Percentiles rank a stretch among this genome's conserved stretches.
Evolutionary conservation across 306 rosid species (phyloP).

Genomic region (barrel medic (Medicago truncatula)): MtrunA17r5.0-ANR NC_053049.1:29186501-29187000

Average conservation of each 20-base stretch:
- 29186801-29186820: conserved; percentile 60
- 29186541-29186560: conserved; percentile 13
- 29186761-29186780: conserved; percentile 39
- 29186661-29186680: conserved; percentile 70
- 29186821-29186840: conserved; percentile 50
- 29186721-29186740: conserved; percentile 50
- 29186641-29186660: conserved; percentile 59
- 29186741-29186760: conserved; percentile 53
- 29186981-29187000: conserved; percentile 43
- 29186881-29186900: conserved; percentile 50
- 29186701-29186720: conserved; percentile 22
- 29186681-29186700: conserved; percentile 53
- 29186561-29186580: conserved; percentile 67
- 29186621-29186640: conserved; percentile 70
- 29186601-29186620: conserved; percentile 70
- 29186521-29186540: not conserved
- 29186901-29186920: conserved; percentile 7
- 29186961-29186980: conserved; percentile 34
- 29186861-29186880: conserved; percentile 66
- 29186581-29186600: conserved; percentile 45
- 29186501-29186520: conserved; percentile 40
- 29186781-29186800: conserved; percentile 46
- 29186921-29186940: conserved; percentile 16
- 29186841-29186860: conserved; percentile 51
- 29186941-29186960: conserved; percentile 26